Evolutionary conservation across 2,329 filamentous ascomycete genomes (phyloP).

Genomic region (Echinosphaeria canescens): DNA sequence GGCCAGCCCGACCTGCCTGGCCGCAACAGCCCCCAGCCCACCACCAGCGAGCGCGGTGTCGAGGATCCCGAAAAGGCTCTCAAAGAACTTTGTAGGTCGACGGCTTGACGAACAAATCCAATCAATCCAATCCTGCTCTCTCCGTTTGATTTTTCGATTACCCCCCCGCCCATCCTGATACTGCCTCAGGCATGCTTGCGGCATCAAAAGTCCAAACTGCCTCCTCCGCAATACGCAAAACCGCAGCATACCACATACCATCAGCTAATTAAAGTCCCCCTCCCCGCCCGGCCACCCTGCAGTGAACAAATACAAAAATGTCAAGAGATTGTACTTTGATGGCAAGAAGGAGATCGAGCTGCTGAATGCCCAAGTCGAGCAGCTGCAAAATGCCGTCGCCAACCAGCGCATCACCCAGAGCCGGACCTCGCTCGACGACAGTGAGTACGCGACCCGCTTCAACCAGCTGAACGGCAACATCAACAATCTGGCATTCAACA

Average conservation of each 20-base stretch:
- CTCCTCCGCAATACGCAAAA: too few relatives aligned
- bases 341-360: constrained; percentile 83
- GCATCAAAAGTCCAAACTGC: too few relatives aligned
- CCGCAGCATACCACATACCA: too few relatives aligned
- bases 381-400: constrained; percentile 91
- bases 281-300: constrained; percentile 15
- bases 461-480: constrained; percentile 83
- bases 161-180: constrained; percentile 8
- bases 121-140: constrained; percentile 85
- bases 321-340: constrained; percentile 95
- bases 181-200: constrained; percentile 10
- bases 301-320: constrained; percentile 96
- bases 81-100: constrained; percentile 27
- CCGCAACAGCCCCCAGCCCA: constrained; percentile 33
- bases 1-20: constrained; percentile 20
- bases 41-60: constrained; percentile 16
- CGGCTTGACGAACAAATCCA: constrained; percentile 72
- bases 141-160: constrained; percentile 12
- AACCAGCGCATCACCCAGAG: constrained; percentile 92
- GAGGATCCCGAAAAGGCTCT: constrained; percentile 29
- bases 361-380: constrained; percentile 72
- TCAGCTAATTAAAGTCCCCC: too few relatives aligned
- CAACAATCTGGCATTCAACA: constrained; percentile 86
- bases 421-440: constrained; percentile 85
- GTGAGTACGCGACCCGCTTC: constrained; percentile 78